Evolutionary conservation across 495 filamentous ascomycete species (phyloP), one percentile per base, ranked within the genome.

Genomic region (Recurvomyces mirabilis): DNA sequence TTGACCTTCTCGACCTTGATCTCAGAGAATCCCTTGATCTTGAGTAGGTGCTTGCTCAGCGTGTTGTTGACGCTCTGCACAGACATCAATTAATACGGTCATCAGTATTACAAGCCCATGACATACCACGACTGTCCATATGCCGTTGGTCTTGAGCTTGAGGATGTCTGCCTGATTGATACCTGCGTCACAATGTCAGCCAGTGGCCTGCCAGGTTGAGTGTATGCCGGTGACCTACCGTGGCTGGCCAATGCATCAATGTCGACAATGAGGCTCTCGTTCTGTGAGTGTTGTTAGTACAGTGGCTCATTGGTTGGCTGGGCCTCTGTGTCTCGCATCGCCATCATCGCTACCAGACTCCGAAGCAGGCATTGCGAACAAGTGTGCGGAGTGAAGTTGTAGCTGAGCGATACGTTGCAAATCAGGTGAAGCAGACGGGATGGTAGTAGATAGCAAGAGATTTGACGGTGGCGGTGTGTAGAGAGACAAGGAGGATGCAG

Each of bases 1-100:
- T 85, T 87, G 58, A 87, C 68, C 57, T 85, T 87, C 46, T 86
- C 83, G 11, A 86, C 83, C 60, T 86, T 87, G 54, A 79, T 69
- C 55, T 87, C 83, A 42, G 79, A 84, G 62, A 87, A 85, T 5
- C 82, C 82, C 57, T 82, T 84, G 58, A 87, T 83, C 58, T 81
- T 85, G 43, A 79, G 60, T 24, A 87, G 68, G 22, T 67, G 77
- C 49, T 70, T 75, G 28, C 77, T 70, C 5, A 79, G 84, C 14
- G 78, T 75, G 14, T 71, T 66, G 52, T 81, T 72, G 29, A 85
- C 75, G n/a, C n/a, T n/a, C n/a, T n/a, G n/a, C n/a, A n/a, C n/a
- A n/a, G n/a, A n/a, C n/a, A n/a, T n/a, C n/a, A n/a, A n/a, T n/a
- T n/a, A n/a, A n/a, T n/a, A n/a, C n/a, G n/a, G n/a, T n/a, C n/a